Base-by-base conservation (phyloP, 2,329 filamentous ascomycete genomes). In the Claviceps pazoutovae region DNA sequence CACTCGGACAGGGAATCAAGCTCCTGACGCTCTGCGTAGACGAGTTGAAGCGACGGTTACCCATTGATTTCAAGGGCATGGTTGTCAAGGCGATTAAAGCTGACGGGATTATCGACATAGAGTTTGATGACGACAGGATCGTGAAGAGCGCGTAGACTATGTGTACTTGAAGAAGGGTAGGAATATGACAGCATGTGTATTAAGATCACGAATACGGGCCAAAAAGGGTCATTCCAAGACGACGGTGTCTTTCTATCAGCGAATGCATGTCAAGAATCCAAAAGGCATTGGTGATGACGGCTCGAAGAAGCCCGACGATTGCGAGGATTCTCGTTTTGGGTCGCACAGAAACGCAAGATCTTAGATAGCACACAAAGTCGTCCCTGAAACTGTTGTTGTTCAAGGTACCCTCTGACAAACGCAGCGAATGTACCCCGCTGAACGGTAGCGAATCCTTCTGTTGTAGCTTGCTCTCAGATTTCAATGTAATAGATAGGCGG, bases 61-160 rank as follows among this genome's bases (percentile, higher is more conserved):
- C 93, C 54, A 90, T 98, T 66, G 93, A 98, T 69, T 98, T 97
- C 80, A 98, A 98, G 78, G 93, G 93, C 41, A 87, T 95, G 83
- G 64, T 78, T 50, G 90, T 98, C 62, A 97, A 97, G 78, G 86
- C 89, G 38, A 82, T 98, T 62, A 95, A 89, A 56, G 95, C 94
- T 73, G 88, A 97, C 61, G 93, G 94, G 11, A 84, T 98, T 56
- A 74, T 80, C 60, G 88, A 93, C 61, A 79, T 94, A 62, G 81
- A 88, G 57, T 94, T 89, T 67, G 85, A 91, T 66, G 88, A 95
- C 65, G 83, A 86, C 71, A 83, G 82, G 68, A 71, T 83, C 54
- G 81, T 85, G 39, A 79, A 78, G 68, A 70, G 74, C 59, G 76
- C 80, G 61, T 84, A 64, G 47, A 37, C 11, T 19, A 30, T 46